These are phyloP conservation scores for Gossypioides kirkii DNA, from an alignment of 345 rosid species.

Conservation along the genomic window DNA sequence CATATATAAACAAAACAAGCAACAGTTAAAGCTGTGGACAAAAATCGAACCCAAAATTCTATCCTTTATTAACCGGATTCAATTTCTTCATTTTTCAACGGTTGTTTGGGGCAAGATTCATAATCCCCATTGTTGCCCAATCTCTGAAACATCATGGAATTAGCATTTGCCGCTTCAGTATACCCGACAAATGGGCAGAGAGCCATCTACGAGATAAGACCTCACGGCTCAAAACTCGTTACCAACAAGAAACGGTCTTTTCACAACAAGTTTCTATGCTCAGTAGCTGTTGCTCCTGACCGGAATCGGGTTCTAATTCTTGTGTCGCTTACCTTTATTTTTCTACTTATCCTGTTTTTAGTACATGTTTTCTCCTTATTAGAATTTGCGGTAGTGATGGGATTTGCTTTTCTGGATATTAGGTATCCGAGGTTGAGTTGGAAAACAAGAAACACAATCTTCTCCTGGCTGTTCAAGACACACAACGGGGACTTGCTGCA, in stretches of 20 bases:
- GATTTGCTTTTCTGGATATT: constrained; percentile 22
- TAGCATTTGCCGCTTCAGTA: constrained; percentile 41
- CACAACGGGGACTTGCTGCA: constrained; percentile 58
- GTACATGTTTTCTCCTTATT: neutral
- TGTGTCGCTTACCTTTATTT: neutral
- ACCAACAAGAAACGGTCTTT: constrained; percentile 17
- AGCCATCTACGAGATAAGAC: constrained; percentile 22
- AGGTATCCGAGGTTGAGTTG: constrained; percentile 53
- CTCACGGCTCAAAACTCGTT: constrained; percentile 15
- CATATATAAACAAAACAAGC: neutral
- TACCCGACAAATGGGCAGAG: constrained; percentile 26
- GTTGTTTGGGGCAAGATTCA: neutral
- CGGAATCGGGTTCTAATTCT: constrained; percentile 34
- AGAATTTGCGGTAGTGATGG: neutral
- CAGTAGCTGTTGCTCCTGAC: constrained; percentile 39
- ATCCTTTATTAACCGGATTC: neutral
- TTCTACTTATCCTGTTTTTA: neutral
- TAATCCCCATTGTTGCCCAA: neutral
- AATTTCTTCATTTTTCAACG: neutral
- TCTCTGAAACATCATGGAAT: constrained; percentile 20
- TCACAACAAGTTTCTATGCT: constrained; percentile 33
- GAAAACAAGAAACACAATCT: constrained; percentile 67
- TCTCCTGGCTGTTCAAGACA: constrained; percentile 64
- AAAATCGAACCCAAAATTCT: neutral
- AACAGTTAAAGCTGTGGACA: neutral